Conservation (phyloP, 2,329 filamentous ascomycete genomes). For the Huntiella decipiens region DNA sequence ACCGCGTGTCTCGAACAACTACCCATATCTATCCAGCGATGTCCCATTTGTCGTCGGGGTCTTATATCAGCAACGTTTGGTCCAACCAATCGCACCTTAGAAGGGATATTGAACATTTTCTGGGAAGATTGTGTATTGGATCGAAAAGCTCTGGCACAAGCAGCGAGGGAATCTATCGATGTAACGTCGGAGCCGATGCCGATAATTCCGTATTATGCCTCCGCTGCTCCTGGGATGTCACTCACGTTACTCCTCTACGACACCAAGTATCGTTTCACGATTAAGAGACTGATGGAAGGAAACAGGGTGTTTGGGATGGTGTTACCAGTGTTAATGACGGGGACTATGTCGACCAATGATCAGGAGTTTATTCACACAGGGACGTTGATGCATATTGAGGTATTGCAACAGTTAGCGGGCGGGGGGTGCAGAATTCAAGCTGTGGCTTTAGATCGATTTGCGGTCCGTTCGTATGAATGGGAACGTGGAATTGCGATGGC, state of each 20-base stretch:
- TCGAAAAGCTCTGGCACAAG: slow-evolving; percentile 19
- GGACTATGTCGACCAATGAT: slow-evolving; percentile 17
- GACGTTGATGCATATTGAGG: slow-evolving; percentile 57
- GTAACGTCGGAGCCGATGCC: slow-evolving; percentile 24
- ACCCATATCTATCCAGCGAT: slow-evolving; percentile 58
- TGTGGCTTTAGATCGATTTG: slow-evolving; percentile 57
- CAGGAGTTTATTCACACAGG: slow-evolving; percentile 50
- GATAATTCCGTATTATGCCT: slow-evolving; percentile 66
- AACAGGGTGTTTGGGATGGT: slow-evolving; percentile 74
- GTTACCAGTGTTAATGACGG: slow-evolving; percentile 36
- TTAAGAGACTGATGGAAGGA: slow-evolving; percentile 54
- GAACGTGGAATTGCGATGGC: slow-evolving; percentile 64
- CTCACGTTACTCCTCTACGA: slow-evolving; percentile 82
- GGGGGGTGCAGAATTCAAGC: slow-evolving; percentile 70
- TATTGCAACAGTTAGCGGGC: slow-evolving; percentile 54
- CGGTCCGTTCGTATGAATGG: slow-evolving; percentile 41
- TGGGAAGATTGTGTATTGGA: background rate
- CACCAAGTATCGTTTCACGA: slow-evolving; percentile 75
- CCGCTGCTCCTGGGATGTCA: slow-evolving; percentile 66
- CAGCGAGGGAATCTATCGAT: slow-evolving; percentile 17
- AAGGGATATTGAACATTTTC: no score
- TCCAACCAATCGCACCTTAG: no score
- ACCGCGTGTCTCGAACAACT: slow-evolving; percentile 57
- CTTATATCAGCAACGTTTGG: slow-evolving; percentile 30
- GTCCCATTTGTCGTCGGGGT: slow-evolving; percentile 58